A percentile compares a stretch with the other conserved stretches of the same genome.
Conservation (phyloP, 208 protist genomes). For the Entamoeba invadens region DNA sequence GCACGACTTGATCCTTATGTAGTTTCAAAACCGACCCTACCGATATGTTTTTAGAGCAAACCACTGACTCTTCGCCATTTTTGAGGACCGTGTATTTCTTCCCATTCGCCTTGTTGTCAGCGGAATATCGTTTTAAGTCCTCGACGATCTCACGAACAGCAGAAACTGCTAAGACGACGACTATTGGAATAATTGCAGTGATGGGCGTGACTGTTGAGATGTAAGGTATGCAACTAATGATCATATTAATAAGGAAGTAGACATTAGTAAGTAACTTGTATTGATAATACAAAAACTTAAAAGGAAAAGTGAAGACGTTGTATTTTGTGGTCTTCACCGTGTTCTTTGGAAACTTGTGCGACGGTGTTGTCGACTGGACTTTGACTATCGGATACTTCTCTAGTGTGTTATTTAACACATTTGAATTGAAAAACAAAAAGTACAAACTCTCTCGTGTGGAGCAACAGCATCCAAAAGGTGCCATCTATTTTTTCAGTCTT, state of each 20-base stretch:
- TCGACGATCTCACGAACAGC: constrained; percentile 17
- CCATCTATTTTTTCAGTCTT: no score
- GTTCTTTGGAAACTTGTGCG: background rate
- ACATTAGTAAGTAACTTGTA: constrained; percentile 13
- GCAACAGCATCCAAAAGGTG: no score
- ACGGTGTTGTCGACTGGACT: no score
- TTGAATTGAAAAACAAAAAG: no score
- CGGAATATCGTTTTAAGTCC: background rate
- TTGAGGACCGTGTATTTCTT: background rate
- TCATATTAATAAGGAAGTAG: constrained; percentile 20
- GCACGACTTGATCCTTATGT: background rate
- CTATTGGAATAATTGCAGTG: constrained; percentile 1
- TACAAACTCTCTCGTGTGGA: no score
- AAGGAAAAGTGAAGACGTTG: background rate
- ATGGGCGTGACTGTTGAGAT: background rate
- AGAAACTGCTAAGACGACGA: constrained; percentile 13
- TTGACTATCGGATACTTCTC: no score
- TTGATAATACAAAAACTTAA: constrained; percentile 13
- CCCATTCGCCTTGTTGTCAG: constrained; percentile 4
- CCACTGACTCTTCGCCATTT: background rate
- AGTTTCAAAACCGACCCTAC: background rate
- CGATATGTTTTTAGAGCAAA: background rate
- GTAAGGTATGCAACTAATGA: background rate
- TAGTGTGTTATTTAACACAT: no score
- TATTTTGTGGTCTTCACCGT: constrained; percentile 1